Evolutionary conservation across 345 rosid species (phyloP), one percentile per base, ranked within the genome.

Genomic region (Schrenkiella parvula): DNA sequence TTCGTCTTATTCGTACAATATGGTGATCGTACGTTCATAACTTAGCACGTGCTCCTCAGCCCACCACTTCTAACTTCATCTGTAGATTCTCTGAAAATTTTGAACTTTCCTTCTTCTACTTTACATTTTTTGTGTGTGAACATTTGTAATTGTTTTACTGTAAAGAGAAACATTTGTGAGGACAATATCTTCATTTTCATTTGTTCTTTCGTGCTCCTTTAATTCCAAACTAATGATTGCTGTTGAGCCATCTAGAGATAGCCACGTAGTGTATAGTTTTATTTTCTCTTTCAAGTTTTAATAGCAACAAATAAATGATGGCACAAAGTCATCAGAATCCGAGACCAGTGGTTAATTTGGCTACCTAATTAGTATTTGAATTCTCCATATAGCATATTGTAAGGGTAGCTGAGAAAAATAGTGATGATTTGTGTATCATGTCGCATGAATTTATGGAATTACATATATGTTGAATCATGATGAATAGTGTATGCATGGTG

Each of bases 11-110:
- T 53, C 62, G 28, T 39, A 39, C 62, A 21, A 39, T 51, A 3
- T 67, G 39, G 8, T n/a, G n/a, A 26, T 18, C 37, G 63, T 67
- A 41, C 52, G 41, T 32, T 41, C 52, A 21, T 39, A 53, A 26
- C 39, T 2, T 67, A 53, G 19, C 63, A 67, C 72, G 63, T 67
- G 62, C 62, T 3, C 39, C 62, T 17, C 52, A 39, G 41, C 62
- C 72, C 72, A 67, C 62, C 72, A 67, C 28, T 18, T 39, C 19
- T 13, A 67, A 39, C 51, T 26, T 39, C 39, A 67, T 26, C 39
- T 15, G 28, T 28, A 39, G 37, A 39, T 43, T 57, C 18, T 56
- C 54, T 56, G 17, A 6, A 6, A 19, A 8, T 43, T 56, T 32
- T 69, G 25, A 19, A 43, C 32, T 35, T 32, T 41, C 62, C 4